phyloP scores from a whole-genome alignment of 192 early-diverging fungal species.

The Chytriomyces sp. region DNA sequence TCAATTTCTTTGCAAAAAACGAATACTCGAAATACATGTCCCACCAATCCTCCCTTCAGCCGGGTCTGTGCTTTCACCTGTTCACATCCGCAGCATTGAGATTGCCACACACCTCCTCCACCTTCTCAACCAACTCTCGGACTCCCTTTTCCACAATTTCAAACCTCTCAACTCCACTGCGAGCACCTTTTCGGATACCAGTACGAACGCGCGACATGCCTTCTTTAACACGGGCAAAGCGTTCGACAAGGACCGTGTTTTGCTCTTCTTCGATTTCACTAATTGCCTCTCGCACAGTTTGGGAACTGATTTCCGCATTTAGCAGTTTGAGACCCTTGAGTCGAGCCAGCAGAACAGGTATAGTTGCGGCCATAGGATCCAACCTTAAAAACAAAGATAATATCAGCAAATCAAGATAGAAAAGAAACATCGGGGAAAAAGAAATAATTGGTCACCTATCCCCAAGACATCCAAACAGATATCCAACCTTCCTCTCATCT shows the following conservation, averaged over 20 bases:
- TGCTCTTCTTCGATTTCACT: slow-evolving; percentile 20
- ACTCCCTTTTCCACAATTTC: slow-evolving; percentile 23
- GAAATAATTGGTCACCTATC: background rate
- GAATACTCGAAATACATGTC: no score
- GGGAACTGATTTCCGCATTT: slow-evolving; percentile 14
- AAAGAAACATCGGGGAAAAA: background rate
- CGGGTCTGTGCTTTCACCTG: no score
- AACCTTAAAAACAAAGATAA: background rate
- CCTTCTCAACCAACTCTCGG: slow-evolving; percentile 1
- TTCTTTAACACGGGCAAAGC: slow-evolving; percentile 7
- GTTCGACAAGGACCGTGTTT: background rate
- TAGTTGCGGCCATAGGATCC: slow-evolving; percentile 23
- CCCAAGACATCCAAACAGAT: slow-evolving; percentile 4
- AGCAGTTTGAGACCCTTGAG: slow-evolving; percentile 12
- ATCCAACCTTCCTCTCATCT: slow-evolving; percentile 17
- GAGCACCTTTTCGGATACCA: slow-evolving; percentile 13
- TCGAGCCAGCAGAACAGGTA: slow-evolving; percentile 11
- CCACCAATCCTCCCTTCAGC: no score
- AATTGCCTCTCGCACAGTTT: slow-evolving; percentile 20
- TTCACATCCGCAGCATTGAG: background rate
- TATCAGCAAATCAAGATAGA: background rate
- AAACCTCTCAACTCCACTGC: slow-evolving; percentile 2
- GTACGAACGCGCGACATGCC: slow-evolving; percentile 12
- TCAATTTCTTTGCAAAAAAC: no score
- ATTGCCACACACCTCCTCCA: slow-evolving; percentile 15